Evolutionary conservation across 257 asterid genomes (phyloP).

Genomic region (Ballota nigra): DNA sequence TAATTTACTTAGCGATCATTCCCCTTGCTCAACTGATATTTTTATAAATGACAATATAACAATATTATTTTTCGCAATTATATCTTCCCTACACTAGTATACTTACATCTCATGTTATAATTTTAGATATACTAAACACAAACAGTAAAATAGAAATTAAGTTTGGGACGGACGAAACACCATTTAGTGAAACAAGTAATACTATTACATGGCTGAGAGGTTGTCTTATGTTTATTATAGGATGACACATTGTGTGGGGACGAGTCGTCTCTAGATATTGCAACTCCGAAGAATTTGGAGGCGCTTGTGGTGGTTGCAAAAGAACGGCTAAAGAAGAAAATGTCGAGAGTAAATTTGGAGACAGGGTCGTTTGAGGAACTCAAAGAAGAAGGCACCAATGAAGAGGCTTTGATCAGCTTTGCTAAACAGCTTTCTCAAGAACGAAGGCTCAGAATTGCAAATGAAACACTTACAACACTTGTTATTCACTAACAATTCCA

Average conservation of each 20-base stretch:
- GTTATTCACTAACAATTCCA: slow-evolving; percentile 9
- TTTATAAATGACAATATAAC: too few species aligned
- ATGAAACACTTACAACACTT: slow-evolving; percentile 9
- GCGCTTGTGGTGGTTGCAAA: slow-evolving; percentile 33
- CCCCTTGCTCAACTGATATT: too few species aligned
- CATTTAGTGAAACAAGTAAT: too few species aligned
- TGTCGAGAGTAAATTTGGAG: slow-evolving; percentile 45
- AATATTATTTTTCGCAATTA: too few species aligned
- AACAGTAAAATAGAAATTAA: too few species aligned
- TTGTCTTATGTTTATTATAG: neutral
- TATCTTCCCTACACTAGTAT: too few species aligned
- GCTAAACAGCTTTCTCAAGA: slow-evolving; percentile 40
- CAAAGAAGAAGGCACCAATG: slow-evolving; percentile 47
- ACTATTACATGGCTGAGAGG: too few species aligned
- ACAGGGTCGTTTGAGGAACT: slow-evolving; percentile 37
- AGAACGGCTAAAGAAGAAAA: slow-evolving; percentile 29
- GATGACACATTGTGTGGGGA: slow-evolving; percentile 38
- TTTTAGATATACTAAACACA: too few species aligned
- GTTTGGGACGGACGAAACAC: too few species aligned
- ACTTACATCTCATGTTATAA: too few species aligned
- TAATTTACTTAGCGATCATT: too few species aligned
- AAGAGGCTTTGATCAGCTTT: slow-evolving; percentile 45
- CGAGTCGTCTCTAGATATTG: slow-evolving; percentile 34
- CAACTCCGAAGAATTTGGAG: slow-evolving; percentile 30
- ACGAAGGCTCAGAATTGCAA: slow-evolving; percentile 18